Evolutionary conservation across 305 asterid genomes (phyloP).

Genomic region (Solanum hybrid): DNA sequence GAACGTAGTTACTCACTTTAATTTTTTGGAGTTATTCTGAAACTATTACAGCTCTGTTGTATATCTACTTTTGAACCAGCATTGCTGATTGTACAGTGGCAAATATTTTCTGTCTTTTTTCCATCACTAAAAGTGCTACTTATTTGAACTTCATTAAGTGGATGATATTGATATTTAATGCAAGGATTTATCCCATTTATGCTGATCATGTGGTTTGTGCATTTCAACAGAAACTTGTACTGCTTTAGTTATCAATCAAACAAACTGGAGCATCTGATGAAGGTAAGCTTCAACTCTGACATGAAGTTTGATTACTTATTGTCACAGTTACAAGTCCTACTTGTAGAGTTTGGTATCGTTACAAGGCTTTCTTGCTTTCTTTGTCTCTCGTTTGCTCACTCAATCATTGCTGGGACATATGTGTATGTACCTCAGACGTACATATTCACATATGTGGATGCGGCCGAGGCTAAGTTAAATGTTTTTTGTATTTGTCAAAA

Average conservation of each 20-base stretch:
- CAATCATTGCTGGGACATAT: not conserved
- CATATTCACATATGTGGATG: not conserved
- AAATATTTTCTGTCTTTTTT: not conserved
- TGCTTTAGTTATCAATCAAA: slow-evolving; percentile 95
- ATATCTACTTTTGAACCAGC: not conserved
- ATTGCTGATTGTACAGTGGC: not conserved
- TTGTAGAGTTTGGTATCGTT: not conserved
- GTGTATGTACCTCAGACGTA: not conserved
- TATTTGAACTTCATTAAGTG: not conserved
- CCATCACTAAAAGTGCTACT: not conserved
- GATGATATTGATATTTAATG: not conserved
- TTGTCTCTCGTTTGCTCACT: not conserved
- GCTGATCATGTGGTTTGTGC: not conserved
- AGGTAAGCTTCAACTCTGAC: slow-evolving; percentile 38
- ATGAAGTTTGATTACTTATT: not conserved
- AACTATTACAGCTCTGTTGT: not conserved
- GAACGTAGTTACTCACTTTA: not conserved
- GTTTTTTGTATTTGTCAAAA: not conserved
- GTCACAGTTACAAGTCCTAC: not conserved
- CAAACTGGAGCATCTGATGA: slow-evolving; percentile 95
- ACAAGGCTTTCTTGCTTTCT: not conserved
- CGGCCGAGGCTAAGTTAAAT: not conserved
- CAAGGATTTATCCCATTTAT: not conserved
- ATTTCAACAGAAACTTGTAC: slow-evolving; percentile 64
- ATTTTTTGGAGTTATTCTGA: not conserved